Conservation (phyloP, 768 basidiomycete species). For the Cyathus striatus region DNA sequence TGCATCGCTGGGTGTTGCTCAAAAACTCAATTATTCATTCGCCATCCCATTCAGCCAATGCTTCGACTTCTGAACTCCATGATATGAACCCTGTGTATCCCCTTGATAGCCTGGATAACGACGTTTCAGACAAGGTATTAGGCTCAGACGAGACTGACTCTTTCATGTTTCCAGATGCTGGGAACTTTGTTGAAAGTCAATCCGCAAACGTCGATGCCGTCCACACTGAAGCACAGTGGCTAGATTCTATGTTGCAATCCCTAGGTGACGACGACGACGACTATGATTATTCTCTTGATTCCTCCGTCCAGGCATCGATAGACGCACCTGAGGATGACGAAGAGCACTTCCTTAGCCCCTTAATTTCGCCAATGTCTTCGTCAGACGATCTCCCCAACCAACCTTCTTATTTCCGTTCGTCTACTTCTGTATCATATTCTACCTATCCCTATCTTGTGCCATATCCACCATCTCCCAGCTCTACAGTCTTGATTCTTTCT, state of each 20-base stretch:
- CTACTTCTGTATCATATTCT: slow-evolving; percentile 44
- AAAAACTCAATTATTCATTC: slow-evolving; percentile 76
- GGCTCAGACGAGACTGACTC: slow-evolving; percentile 55
- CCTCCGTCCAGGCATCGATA: slow-evolving; percentile 35
- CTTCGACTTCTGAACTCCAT: slow-evolving; percentile 22
- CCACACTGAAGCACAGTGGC: slow-evolving; percentile 78
- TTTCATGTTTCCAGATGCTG: slow-evolving; percentile 80
- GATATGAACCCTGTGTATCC: slow-evolving; percentile 24
- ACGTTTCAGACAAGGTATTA: slow-evolving; percentile 43
- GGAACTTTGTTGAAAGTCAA: slow-evolving; percentile 40
- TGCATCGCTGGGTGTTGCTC: slow-evolving; percentile 84
- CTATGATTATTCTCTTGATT: too few species aligned
- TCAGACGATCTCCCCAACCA: slow-evolving; percentile 67
- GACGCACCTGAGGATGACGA: slow-evolving; percentile 59
- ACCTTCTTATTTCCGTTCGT: slow-evolving; percentile 37
- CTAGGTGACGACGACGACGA: slow-evolving; percentile 71
- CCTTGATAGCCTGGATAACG: slow-evolving; percentile 33
- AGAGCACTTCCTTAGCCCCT: slow-evolving; percentile 56
- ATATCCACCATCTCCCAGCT: slow-evolving; percentile 55
- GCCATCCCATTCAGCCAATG: slow-evolving; percentile 30
- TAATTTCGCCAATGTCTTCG: slow-evolving; percentile 68
- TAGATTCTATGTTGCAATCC: slow-evolving; percentile 74
- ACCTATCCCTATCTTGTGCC: slow-evolving; percentile 56
- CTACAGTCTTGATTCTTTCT: slow-evolving; percentile 40
- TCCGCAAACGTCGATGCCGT: slow-evolving; percentile 30